phyloP scores from a whole-genome alignment of 2,329 filamentous ascomycete species.

The Fusarium luffae region DNA sequence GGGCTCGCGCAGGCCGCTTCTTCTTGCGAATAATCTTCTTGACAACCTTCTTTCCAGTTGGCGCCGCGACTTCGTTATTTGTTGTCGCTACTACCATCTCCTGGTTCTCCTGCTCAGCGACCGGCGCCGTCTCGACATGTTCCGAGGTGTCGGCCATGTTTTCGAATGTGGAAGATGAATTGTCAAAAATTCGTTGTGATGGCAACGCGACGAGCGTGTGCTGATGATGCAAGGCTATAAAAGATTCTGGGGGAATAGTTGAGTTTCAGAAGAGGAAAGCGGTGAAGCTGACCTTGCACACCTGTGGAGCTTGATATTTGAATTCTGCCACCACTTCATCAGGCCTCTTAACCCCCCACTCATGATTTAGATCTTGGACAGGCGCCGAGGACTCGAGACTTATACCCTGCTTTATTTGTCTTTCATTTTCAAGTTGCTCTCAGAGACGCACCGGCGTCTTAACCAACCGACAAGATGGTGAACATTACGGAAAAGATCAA shows the following conservation, averaged over 20 bases:
- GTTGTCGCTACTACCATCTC: constrained; percentile 52
- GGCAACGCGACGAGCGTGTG: constrained; percentile 39
- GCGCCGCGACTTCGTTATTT: constrained; percentile 58
- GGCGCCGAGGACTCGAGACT: constrained; percentile 18
- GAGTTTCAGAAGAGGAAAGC: constrained; percentile 42
- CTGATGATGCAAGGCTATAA: constrained; percentile 45
- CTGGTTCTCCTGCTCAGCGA: constrained; percentile 44
- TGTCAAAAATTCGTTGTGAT: constrained; percentile 28
- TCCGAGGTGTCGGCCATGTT: constrained; percentile 50
- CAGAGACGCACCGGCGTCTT: constrained; percentile 40
- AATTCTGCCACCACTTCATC: constrained; percentile 46
- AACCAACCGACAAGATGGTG: constrained; percentile 75
- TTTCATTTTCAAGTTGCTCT: constrained; percentile 17
- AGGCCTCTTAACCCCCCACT: constrained; percentile 47
- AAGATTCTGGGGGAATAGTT: constrained; percentile 39
- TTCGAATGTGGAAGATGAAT: constrained; percentile 1
- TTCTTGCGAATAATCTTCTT: constrained; percentile 96
- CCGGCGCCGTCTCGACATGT: constrained; percentile 43
- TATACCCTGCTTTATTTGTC: constrained; percentile 18
- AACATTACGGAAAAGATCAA: constrained; percentile 99
- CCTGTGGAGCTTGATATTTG: constrained; percentile 29
- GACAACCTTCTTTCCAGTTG: constrained; percentile 68
- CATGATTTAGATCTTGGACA: constrained; percentile 38
- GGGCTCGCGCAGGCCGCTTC: constrained; percentile 86
- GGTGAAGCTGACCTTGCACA: constrained; percentile 41